Evolutionary conservation across 805 yeast species (phyloP), one percentile per base, ranked within the genome.

Genomic region (Pichia eremophila): DNA sequence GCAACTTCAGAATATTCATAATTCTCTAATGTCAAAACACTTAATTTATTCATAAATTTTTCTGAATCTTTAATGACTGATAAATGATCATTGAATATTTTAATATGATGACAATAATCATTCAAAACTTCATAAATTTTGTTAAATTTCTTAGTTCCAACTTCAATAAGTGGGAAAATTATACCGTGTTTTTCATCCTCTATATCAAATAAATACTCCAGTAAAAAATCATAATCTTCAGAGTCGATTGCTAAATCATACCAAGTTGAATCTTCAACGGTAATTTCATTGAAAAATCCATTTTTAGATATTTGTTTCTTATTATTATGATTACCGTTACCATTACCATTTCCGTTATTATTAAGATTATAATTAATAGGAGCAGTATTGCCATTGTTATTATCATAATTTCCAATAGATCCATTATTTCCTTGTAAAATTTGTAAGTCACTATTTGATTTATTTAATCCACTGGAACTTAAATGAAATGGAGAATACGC

Each of bases 1-100:
- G 50, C 48, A 28, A 46, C 27, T 32, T 52, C 52, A n/a, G 48
- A 50, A 40, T 54, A 46, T 35, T 54, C 52, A 31, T 52, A 54
- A 31, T 50, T 46, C 14, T 40, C 39, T 11, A 54, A 8, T 14
- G 51, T 43, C 9, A 54, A 28, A 11, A 46, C 41, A 8, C 32
- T 18, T n/a, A 54, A 41, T 32, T 52, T 52, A 11, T 8, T 14
- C 11, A 45, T 44, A 2, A 52, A 34, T 2, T 41, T 34, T 17
- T 44, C 40, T 1, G 54, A 46, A 36, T 43, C 43, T 41, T 48
- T 50, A 8, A 54, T 47, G 25, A 47, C 48, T 8, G 54, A 50
- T 14, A 54, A 42, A 15, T 41, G 38, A 6, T 39, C 46, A 39
- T 54, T 54, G 11, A 31, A 44, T 17, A 50, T 48, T 31, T 52